Conservation (phyloP, 2,329 filamentous ascomycete species). For the Monosporascus sp. region DNA sequence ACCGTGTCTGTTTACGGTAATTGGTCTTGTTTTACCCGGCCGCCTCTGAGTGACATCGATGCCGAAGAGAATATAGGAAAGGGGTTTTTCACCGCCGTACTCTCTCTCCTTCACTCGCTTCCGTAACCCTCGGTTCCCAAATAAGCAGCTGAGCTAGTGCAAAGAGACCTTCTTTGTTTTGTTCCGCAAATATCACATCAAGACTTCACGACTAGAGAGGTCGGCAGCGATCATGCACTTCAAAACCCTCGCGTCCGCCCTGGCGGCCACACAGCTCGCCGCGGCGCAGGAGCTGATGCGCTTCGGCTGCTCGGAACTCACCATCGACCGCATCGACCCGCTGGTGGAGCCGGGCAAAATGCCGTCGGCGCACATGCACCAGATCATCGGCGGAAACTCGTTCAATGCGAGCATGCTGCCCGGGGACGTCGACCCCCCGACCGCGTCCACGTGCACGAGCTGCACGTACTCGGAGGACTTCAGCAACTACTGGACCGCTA, state of each 20-base stretch:
- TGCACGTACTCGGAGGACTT: constrained; percentile 29
- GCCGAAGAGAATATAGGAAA: not conserved
- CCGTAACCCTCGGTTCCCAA: not conserved
- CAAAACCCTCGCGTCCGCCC: constrained; percentile 22
- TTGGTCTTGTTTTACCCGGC: not conserved
- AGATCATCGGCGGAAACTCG: constrained; percentile 26
- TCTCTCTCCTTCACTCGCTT: not conserved
- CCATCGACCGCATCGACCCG: constrained; percentile 27
- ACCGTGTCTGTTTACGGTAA: not conserved
- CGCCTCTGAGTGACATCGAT: not conserved
- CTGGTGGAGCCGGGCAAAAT: constrained; percentile 24
- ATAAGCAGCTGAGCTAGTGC: too few relatives aligned
- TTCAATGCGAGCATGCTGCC: constrained; percentile 26
- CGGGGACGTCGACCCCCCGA: constrained; percentile 18
- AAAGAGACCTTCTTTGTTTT: too few relatives aligned
- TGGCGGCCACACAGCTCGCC: constrained; percentile 20
- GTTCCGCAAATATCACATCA: too few relatives aligned
- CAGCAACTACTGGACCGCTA: constrained; percentile 29
- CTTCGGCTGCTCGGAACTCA: constrained; percentile 30
- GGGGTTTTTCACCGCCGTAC: not conserved
- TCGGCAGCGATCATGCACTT: constrained; percentile 20
- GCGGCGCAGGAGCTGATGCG: constrained; percentile 31
- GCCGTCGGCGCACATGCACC: constrained; percentile 27
- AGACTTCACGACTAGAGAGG: not conserved
- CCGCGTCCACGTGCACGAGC: constrained; percentile 21